Evolutionary conservation across 768 basidiomycete genomes (phyloP).

Genomic region (Suillus plorans): DNA sequence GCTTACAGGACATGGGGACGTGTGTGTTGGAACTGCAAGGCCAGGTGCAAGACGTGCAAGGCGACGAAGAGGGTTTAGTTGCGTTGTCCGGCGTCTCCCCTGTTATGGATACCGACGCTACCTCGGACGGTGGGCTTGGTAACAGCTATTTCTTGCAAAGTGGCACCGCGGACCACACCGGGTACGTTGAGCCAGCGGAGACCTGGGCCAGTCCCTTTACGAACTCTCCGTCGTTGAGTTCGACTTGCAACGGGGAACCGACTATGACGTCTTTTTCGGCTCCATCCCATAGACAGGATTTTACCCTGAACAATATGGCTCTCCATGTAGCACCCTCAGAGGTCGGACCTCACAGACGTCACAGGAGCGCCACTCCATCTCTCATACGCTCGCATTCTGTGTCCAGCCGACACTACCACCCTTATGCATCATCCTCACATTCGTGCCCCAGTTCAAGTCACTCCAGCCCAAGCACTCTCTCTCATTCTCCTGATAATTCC

Average conservation of each 20-base stretch:
- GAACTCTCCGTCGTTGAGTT: slow-evolving; percentile 14
- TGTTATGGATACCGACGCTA: slow-evolving; percentile 15
- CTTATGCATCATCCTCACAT: slow-evolving; percentile 43
- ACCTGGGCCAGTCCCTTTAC: slow-evolving; percentile 22
- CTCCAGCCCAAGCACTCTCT: slow-evolving; percentile 30
- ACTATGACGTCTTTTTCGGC: slow-evolving; percentile 52
- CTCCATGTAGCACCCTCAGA: slow-evolving; percentile 30
- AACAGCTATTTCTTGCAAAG: slow-evolving; percentile 24
- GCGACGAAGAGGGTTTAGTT: slow-evolving; percentile 58
- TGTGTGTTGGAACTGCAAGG: slow-evolving; percentile 64
- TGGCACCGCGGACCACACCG: slow-evolving; percentile 15
- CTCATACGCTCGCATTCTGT: slow-evolving; percentile 49
- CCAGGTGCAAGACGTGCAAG: slow-evolving; percentile 52
- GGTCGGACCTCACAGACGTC: slow-evolving; percentile 64
- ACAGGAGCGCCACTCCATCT: slow-evolving; percentile 78
- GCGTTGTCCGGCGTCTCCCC: slow-evolving; percentile 27
- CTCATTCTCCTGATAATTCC: slow-evolving; percentile 29
- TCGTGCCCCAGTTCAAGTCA: slow-evolving; percentile 31
- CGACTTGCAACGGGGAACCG: slow-evolving; percentile 38
- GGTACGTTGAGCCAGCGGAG: slow-evolving; percentile 23
- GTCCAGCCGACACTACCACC: slow-evolving; percentile 55
- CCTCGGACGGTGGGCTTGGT: slow-evolving; percentile 23
- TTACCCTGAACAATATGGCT: slow-evolving; percentile 43
- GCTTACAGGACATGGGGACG: slow-evolving; percentile 48
- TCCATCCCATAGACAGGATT: slow-evolving; percentile 66